A percentile compares a stretch with the other conserved stretches of the same genome.
Conservation (phyloP, 2,329 filamentous ascomycete species). For the Cladosporium halotolerans region DNA sequence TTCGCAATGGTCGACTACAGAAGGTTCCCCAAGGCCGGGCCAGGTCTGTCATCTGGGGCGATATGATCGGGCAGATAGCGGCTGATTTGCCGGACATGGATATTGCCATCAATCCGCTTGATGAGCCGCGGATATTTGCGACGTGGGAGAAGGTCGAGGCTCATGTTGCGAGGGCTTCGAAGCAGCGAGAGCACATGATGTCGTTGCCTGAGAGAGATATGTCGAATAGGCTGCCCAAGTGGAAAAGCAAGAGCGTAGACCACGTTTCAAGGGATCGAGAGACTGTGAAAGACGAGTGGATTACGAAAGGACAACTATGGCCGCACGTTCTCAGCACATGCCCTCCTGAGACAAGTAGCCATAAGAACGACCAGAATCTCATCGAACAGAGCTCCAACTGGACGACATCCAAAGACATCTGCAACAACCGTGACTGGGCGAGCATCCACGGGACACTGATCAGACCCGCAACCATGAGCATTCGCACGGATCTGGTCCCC, state of each 20-base stretch:
- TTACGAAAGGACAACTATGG: not conserved
- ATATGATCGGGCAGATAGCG: constrained; percentile 30
- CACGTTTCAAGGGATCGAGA: no score
- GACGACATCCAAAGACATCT: constrained; percentile 30
- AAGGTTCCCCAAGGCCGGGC: constrained; percentile 14
- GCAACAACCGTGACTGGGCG: constrained; percentile 36
- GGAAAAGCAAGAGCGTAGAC: not conserved
- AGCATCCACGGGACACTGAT: constrained; percentile 39
- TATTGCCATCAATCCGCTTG: constrained; percentile 51
- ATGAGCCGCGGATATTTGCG: constrained; percentile 50
- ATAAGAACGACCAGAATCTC: not conserved
- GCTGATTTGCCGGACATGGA: constrained; percentile 52
- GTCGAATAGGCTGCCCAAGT: not conserved
- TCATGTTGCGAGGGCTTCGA: not conserved
- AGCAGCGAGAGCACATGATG: not conserved
- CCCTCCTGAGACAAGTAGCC: not conserved
- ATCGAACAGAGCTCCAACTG: not conserved
- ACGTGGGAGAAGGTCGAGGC: constrained; percentile 50
- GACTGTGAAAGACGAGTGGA: not conserved
- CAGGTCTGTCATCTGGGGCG: constrained; percentile 25
- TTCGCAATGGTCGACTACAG: constrained; percentile 32
- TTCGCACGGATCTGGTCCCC: constrained; percentile 36
- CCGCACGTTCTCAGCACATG: constrained; percentile 1
- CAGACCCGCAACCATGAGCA: constrained; percentile 35
- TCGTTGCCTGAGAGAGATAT: not conserved